Base-by-base conservation (phyloP, 257 asterid species). In the Oldenlandia corymbosa region DNA sequence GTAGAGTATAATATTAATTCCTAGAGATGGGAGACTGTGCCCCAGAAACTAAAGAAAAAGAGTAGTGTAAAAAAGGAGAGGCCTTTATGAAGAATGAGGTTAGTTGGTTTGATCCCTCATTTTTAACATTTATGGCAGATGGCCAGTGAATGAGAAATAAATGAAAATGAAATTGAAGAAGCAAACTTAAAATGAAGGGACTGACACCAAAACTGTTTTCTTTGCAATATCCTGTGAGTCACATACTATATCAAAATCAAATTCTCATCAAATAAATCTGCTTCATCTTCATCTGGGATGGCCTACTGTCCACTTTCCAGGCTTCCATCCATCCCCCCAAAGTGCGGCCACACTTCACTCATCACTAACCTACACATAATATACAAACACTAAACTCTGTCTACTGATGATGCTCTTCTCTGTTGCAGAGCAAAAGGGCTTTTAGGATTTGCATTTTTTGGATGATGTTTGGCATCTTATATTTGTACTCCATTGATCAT, bases 321-420 rank as follows among this genome's bases (percentile, higher is more conserved):
- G 30, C 32, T 14, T 55, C n/a, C 59, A 41, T 34, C 39, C 37
- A 5, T 11, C 58, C 27, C 62, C 68, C 68, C 12, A 50, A 59
- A 71, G 71, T 71, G 76, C 67, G 30, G 56, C 42, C 67, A 57
- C 71, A 49, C 67, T 71, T 31, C 70, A 70, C 42, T 42, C 47
- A 34, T 43, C 74, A 42, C 71, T 58, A 52, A 20, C n/a, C n/a
- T 63, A 20, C 58, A 4, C 53, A 10, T 27, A 26, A 11, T 14
- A 6, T 1, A 39, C n/a, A 2, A 51, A 0, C 11, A 8, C 31
- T 48, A 23, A 1, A 53, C 58, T 56, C 61, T 57, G 30, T 10
- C 7, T 11, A 50, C 57, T 51, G 24, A 6, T 34, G 9, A 34
- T 11, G 23, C 57, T 51, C 11, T 3, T 5, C 14, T 50, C 14